Percentiles rank a stretch among this genome's conserved stretches.
Conservation (phyloP, 495 filamentous ascomycete species). For the Aspergillus ostianus region DNA sequence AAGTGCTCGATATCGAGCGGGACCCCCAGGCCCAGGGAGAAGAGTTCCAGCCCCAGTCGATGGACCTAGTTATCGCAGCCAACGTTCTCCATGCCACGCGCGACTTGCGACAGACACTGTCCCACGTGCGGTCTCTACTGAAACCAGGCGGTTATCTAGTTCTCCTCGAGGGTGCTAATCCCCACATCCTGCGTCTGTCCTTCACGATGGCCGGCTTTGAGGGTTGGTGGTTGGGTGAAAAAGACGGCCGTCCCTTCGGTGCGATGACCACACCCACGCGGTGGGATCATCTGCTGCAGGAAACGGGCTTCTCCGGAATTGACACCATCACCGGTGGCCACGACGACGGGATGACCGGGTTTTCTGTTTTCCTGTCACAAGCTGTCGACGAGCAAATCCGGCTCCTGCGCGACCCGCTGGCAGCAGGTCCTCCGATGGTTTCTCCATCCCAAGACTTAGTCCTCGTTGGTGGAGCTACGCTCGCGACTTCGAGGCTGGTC, state of each 20-base stretch:
- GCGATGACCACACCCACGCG: not conserved
- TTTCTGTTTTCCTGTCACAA: not conserved
- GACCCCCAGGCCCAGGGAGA: too few species aligned
- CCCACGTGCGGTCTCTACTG: too few species aligned
- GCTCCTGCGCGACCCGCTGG: not conserved
- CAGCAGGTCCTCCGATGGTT: not conserved
- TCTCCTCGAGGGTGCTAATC: not conserved
- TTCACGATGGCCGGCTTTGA: slow-evolving; percentile 19
- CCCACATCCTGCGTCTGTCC: not conserved
- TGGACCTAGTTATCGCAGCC: too few species aligned
- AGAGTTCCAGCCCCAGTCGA: too few species aligned
- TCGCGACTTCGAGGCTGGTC: not conserved
- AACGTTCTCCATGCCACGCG: too few species aligned
- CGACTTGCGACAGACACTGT: too few species aligned
- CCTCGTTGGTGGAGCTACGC: not conserved
- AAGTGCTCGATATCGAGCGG: too few species aligned
- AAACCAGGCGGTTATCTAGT: not conserved
- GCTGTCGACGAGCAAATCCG: not conserved
- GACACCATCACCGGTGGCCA: not conserved
- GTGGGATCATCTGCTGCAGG: slow-evolving; percentile 34
- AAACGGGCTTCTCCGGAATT: not conserved
- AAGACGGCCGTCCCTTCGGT: slow-evolving; percentile 3
- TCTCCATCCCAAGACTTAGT: not conserved
- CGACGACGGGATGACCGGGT: not conserved
- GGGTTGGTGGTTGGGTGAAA: slow-evolving; percentile 25